These are phyloP conservation scores for Aspergillus sp. DNA, from an alignment of 2,329 filamentous ascomycete species.

Conservation along the genomic window DNA sequence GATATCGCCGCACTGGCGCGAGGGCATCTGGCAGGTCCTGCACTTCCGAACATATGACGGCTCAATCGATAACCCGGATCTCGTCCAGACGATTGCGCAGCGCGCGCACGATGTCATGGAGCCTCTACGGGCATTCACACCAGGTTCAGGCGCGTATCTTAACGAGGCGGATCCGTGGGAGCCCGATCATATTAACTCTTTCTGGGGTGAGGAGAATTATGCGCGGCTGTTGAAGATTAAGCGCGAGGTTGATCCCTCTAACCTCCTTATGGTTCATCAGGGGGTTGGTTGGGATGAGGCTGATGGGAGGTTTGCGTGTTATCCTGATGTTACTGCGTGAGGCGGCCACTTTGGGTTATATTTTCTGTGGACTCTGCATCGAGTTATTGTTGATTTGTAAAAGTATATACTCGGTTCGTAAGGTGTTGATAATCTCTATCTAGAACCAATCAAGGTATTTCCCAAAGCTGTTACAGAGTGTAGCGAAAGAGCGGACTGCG, in stretches of 20 bases:
- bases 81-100: constrained; percentile 6
- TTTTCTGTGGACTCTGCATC: too few species aligned
- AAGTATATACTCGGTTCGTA: too few species aligned
- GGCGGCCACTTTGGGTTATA: too few species aligned
- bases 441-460: too few species aligned
- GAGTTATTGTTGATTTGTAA: too few species aligned
- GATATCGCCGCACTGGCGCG: constrained; percentile 19
- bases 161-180: constrained; percentile 19
- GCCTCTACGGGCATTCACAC: constrained; percentile 17
- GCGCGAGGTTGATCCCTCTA: constrained; percentile 11
- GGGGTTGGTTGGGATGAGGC: constrained; percentile 14
- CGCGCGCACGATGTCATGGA: constrained; percentile 9
- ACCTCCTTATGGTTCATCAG: constrained; percentile 13
- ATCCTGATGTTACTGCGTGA: constrained; percentile 8
- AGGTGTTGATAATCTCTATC: too few species aligned
- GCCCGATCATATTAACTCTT: constrained; percentile 8
- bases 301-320: constrained; percentile 13
- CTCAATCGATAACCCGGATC: constrained; percentile 3
- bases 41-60: constrained; percentile 1
- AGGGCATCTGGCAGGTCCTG: constrained; percentile 18
- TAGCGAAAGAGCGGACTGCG: constrained; percentile 9
- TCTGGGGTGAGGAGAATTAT: constrained; percentile 20
- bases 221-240: constrained; percentile 14
- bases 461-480: too few species aligned
- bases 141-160: constrained; percentile 12